A percentile compares a stretch with the other conserved stretches of the same genome.
phyloP scores from a whole-genome alignment of 129 eudicot species.

The Apium graveolens region DNA sequence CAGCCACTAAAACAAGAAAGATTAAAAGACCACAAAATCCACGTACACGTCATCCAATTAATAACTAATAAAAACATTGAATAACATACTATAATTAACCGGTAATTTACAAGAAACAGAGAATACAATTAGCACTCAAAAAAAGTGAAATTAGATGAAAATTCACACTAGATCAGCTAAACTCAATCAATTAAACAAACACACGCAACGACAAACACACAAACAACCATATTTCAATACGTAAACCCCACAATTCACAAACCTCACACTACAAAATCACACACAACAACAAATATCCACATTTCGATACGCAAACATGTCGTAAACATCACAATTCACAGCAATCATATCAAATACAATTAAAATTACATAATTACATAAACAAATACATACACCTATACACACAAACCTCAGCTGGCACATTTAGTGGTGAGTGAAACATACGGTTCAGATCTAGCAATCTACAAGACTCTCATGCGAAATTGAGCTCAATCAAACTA shows the following conservation, averaged over 20 bases:
- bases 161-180: not conserved
- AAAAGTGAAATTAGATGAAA: too few relatives aligned
- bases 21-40: not conserved
- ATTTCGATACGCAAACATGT: not conserved
- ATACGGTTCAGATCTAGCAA: conserved; percentile 4
- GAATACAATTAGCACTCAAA: too few relatives aligned
- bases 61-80: not conserved
- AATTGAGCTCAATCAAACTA: not conserved
- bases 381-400: not conserved
- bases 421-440: not conserved
- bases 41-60: not conserved
- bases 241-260: not conserved
- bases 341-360: not conserved
- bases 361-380: not conserved
- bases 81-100: not conserved
- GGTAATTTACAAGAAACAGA: too few relatives aligned
- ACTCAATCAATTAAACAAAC: not conserved
- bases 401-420: not conserved
- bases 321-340: not conserved
- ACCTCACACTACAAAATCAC: not conserved
- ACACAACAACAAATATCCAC: not conserved
- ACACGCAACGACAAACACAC: not conserved
- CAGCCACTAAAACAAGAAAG: not conserved
- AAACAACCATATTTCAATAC: not conserved
- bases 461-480: conserved; percentile 8